Evolutionary conservation across 371 early-diverging fungal species (phyloP), one percentile per base, ranked within the genome.

Genomic region (Nosema muscidifuracis): DNA sequence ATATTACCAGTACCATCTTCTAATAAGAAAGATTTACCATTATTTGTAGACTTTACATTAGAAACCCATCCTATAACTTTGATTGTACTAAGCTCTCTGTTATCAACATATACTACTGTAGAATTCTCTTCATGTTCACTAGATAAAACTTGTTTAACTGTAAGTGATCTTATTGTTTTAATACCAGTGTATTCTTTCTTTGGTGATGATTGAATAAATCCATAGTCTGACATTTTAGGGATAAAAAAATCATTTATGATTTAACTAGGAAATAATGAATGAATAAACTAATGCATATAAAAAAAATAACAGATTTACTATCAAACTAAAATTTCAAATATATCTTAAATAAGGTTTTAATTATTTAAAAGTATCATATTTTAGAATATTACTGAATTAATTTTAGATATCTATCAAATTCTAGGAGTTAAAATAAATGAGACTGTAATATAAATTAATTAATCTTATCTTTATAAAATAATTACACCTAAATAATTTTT

Each of bases 1-100:
- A 74, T 63, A 0, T 30, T 31, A 15, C 68, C 73, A 38, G 78
- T 81, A 0, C 65, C 67, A 38, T 81, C 81, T 36, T 75, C 67
- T 34, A 81, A 24, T 10, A 38, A 38, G 64, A 81, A 78, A 47
- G 50, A 33, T 12, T 66, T 67, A 16, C 81, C 81, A 18, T 53
- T 74, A 13, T 33, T 58, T 15, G 63, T 65, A 1, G 18, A 26
- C 20, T 67, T 75, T 16, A 60, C 34, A n/a, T 30, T 38, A 3
- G 18, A 40, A 1, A 78, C 76, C 47, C 56, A 73, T 28, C 78
- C 81, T 38, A 65, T 42, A 3, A 75, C 15, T 61, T 53, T 30
- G 3, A 80, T 20, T 18, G 56, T 68, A 36, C 55, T 64, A 1
- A 80, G 30, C 28, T 75, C 81, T 15, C 36, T 28, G 12, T 56